Base-by-base conservation (phyloP, 2,329 filamentous ascomycete genomes). In the Exophiala aquamarina region DNA sequence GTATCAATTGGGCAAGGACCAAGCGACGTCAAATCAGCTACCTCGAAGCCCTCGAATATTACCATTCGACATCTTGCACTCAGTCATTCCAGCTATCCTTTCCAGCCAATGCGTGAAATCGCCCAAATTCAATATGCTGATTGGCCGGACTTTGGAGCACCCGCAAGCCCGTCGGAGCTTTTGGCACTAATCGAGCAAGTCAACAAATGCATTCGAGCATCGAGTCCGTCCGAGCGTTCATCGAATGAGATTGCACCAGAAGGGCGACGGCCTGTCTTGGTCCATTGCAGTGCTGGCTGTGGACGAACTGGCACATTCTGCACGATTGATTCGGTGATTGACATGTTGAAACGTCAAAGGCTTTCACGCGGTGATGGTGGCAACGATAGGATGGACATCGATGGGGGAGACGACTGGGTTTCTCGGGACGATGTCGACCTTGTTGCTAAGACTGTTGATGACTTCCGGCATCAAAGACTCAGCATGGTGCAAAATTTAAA, bases 81-180 rank as follows among this genome's bases (percentile, higher is more conserved):
- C 20, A 84, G 83, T 1, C 89, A 97, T 63, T 73, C 82, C 2
- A 74, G 79, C 2, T 79, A 87, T 48, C 91, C 92, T 0, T 96
- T 95, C 62, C 81, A 83, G 15, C 87, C 89, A 0, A 86, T 95
- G 57, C 86, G 92, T 18, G 91, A 97, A 67, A 86, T 98, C 52
- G 96, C 91, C 0, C 93, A 98, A 59, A 73, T 98, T 11, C 91
- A 97, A 63, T 97, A 96, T 65, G 83, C 89, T 0, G 84, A 86
- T n/a, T 98, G 93, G 93, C 93, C 93, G 0, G 93, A 98, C 63
- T 96, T 97, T 67, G 93, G 93, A 15, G 86, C 90, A 0, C 92
- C 92, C 0, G 90, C 93, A 0, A 87, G 94, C 61, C 90, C 93
- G 1, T 82, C 83, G 4, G 90, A 97, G 61, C 77, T 98, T 2